Evolutionary conservation across 495 filamentous ascomycete species (phyloP).

Genomic region (Barbatosphaeria neglecta): DNA sequence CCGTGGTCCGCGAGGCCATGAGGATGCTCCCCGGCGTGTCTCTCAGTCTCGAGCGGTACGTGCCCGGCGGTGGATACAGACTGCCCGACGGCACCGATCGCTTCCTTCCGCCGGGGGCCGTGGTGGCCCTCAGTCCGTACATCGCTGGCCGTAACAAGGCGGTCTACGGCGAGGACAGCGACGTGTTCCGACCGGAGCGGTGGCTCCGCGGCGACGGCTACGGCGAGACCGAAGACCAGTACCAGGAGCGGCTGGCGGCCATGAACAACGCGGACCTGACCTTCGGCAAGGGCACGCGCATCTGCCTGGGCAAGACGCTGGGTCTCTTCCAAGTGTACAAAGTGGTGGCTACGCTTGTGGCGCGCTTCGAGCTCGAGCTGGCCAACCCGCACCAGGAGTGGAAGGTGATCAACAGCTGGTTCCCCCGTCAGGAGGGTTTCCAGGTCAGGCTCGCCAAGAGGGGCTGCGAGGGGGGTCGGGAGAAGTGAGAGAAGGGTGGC

Average conservation of each 20-base stretch:
- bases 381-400: slow-evolving; percentile 22
- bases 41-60: slow-evolving; percentile 32
- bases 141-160: slow-evolving; percentile 21
- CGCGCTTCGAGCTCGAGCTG: slow-evolving; percentile 20
- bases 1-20: slow-evolving; percentile 40
- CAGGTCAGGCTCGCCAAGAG: slow-evolving; percentile 4
- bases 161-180: slow-evolving; percentile 36
- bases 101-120: slow-evolving; percentile 18
- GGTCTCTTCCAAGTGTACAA: slow-evolving; percentile 31
- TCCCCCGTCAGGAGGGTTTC: slow-evolving; percentile 21
- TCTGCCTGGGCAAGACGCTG: slow-evolving; percentile 31
- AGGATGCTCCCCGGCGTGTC: slow-evolving; percentile 37
- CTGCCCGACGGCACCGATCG: slow-evolving; percentile 21
- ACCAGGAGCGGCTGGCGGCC: slow-evolving; percentile 11
- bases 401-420: slow-evolving; percentile 23
- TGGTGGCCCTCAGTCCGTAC: slow-evolving; percentile 31
- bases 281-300: slow-evolving; percentile 27
- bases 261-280: slow-evolving; percentile 21
- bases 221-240: slow-evolving; percentile 13
- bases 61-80: slow-evolving; percentile 27
- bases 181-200: slow-evolving; percentile 39
- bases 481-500: background rate
- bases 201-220: slow-evolving; percentile 27
- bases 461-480: background rate
- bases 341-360: slow-evolving; percentile 24